Evolutionary conservation across 495 filamentous ascomycete species (phyloP).

Genomic region (Hypoxylon lienhwacheense): DNA sequence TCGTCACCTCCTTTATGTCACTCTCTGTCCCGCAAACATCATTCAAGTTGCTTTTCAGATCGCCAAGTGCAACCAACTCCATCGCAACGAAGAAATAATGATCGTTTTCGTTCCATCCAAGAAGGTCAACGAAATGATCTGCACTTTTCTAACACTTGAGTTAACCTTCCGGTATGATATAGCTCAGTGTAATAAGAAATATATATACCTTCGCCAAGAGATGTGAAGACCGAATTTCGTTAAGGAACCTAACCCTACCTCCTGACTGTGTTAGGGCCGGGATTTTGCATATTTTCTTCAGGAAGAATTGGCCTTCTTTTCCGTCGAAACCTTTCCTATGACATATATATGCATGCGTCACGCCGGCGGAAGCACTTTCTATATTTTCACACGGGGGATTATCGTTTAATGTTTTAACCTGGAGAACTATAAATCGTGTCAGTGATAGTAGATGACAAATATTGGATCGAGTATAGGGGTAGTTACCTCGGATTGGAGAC

Average conservation of each 20-base stretch:
- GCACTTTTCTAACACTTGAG: no score
- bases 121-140: not conserved
- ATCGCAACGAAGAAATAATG: not conserved
- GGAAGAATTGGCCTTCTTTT: not conserved
- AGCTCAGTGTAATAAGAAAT: no score
- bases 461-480: no score
- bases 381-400: no score
- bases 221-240: not conserved
- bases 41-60: not conserved
- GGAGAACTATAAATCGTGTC: not conserved
- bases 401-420: no score
- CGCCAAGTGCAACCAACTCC: not conserved
- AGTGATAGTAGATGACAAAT: not conserved
- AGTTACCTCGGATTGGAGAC: not conserved
- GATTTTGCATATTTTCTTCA: not conserved
- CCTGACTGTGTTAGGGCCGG: not conserved
- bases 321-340: not conserved
- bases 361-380: no score
- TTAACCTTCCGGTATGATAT: no score
- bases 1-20: not conserved
- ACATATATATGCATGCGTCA: not conserved
- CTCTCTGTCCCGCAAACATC: not conserved
- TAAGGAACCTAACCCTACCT: not conserved
- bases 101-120: slow-evolving; percentile 1
- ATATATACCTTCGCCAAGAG: not conserved